Evolutionary conservation across 2,329 filamentous ascomycete genomes (phyloP), one percentile per base, ranked within the genome.

Genomic region (Aspergillus sp.): DNA sequence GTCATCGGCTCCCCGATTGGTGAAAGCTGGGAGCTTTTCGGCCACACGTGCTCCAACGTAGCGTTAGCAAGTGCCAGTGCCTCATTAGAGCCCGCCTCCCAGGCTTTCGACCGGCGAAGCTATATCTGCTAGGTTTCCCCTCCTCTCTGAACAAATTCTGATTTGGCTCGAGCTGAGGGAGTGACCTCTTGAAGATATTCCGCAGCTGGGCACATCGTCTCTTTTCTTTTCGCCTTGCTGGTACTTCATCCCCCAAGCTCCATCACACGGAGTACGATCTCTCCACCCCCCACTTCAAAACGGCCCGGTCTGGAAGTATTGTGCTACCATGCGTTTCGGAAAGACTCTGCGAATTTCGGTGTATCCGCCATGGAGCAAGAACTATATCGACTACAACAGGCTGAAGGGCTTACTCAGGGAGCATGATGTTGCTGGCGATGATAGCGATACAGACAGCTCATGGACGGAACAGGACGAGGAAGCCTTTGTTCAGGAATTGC

Each of bases 401-500:
- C 87, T 99, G 64, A 98, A 98, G 83, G 83, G 84, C 69, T 83
- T 99, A 58, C 80, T 99, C 60, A 89, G 91, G 63, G 95, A 98
- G 74, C 86, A 91, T 72, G 80, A 83, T 64, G 70, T 77, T 56
- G 80, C 77, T 43, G 77, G 73, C 37, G 74, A 73, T 63, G 72
- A 68, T 33, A 76, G 75, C 59, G 73, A 75, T 52, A 87, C 89
- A 21, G 81, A 85, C 53, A 81, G 80, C 58, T 69, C 76, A 41
- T 99, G 95, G 95, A 96, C 93, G 24, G 92, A 96, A 68, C 87
- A 93, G 47, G 95, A 99, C 73, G 95, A 98, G 81, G 90, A 90
- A 71, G 85, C 84, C 37, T 99, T 99, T 77, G 95, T 93, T 71
- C 91, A 97, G 73, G 93, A 98, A 80, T 84, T 98, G 65, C 88